These are phyloP conservation scores for Bipolaris victoriae DNA, from an alignment of 2,329 filamentous ascomycete species.

Conservation along the genomic window DNA sequence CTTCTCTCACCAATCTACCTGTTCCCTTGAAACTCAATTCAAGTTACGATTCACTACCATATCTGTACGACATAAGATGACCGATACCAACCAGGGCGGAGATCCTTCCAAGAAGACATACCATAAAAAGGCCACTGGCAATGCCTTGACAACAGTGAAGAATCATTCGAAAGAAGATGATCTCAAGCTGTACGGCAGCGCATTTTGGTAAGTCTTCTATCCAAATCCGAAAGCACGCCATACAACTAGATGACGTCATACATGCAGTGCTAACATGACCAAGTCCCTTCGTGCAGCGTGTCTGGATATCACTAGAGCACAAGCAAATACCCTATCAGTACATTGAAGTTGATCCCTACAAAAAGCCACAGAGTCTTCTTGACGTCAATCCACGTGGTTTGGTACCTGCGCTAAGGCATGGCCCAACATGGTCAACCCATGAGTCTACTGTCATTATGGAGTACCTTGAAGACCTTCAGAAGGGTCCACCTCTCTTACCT, in stretches of 20 bases:
- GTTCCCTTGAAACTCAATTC: neutral
- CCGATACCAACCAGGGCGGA: constrained; percentile 55
- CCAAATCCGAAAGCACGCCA: neutral
- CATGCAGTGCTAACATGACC: constrained; percentile 15
- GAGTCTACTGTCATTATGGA: constrained; percentile 84
- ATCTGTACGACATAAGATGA: constrained; percentile 47
- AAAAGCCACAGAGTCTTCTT: constrained; percentile 71
- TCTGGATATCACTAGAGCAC: constrained; percentile 86
- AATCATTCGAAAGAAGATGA: constrained; percentile 72
- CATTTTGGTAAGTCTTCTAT: constrained; percentile 70
- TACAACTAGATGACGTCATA: constrained; percentile 19
- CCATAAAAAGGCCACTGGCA: constrained; percentile 74
- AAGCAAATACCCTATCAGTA: constrained; percentile 84
- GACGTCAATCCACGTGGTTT: constrained; percentile 78
- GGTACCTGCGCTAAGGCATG: constrained; percentile 78
- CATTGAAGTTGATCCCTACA: constrained; percentile 81
- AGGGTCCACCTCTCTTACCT: constrained; percentile 68
- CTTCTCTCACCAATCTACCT: neutral
- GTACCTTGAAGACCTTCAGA: constrained; percentile 81
- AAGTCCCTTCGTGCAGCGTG: constrained; percentile 82
- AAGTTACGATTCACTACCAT: neutral
- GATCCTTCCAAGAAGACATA: constrained; percentile 67
- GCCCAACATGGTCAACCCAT: constrained; percentile 76
- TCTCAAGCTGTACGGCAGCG: constrained; percentile 80
- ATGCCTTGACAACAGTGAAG: constrained; percentile 71